Evolutionary conservation across 805 yeast species (phyloP).

Genomic region (Candida ulmi): DNA sequence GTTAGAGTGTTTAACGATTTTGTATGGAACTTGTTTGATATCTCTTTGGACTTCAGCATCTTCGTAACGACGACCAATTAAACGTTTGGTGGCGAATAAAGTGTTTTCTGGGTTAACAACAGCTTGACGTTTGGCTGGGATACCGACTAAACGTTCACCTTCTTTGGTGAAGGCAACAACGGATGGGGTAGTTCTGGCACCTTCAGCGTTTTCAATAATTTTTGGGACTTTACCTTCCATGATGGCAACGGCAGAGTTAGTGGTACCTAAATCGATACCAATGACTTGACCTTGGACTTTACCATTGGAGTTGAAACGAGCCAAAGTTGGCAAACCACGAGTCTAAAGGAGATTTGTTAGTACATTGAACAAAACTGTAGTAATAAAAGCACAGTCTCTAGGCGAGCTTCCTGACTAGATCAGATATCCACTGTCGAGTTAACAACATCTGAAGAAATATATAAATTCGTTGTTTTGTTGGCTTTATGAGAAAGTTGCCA

Average conservation of each 20-base stretch:
- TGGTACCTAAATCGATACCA: slow-evolving; percentile 84
- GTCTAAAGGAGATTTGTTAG: slow-evolving; percentile 14
- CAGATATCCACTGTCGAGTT: too few relatives aligned
- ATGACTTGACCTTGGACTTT: slow-evolving; percentile 49
- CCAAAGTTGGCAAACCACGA: slow-evolving; percentile 24
- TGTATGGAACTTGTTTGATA: slow-evolving; percentile 57
- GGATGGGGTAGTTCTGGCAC: slow-evolving; percentile 53
- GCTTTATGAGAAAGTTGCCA: too few relatives aligned
- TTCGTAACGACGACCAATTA: slow-evolving; percentile 68
- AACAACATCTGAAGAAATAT: too few relatives aligned
- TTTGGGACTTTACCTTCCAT: slow-evolving; percentile 44
- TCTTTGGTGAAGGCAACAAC: slow-evolving; percentile 63
- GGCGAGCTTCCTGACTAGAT: too few relatives aligned
- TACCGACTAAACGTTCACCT: slow-evolving; percentile 54
- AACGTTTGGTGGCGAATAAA: slow-evolving; percentile 75
- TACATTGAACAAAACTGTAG: slow-evolving; percentile 1
- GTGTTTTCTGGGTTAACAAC: slow-evolving; percentile 74
- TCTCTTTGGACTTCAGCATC: slow-evolving; percentile 74
- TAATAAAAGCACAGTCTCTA: not conserved
- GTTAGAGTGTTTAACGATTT: slow-evolving; percentile 50
- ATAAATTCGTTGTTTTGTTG: too few relatives aligned
- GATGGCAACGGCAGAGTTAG: slow-evolving; percentile 81
- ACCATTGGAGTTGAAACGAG: slow-evolving; percentile 43
- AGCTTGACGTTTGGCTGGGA: slow-evolving; percentile 76
- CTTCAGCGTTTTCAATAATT: slow-evolving; percentile 76